Percentiles rank a stretch among this genome's conserved stretches.
These are phyloP conservation scores for Candida nanaspora DNA, from an alignment of 805 yeast species.

Conservation along the genomic window DNA sequence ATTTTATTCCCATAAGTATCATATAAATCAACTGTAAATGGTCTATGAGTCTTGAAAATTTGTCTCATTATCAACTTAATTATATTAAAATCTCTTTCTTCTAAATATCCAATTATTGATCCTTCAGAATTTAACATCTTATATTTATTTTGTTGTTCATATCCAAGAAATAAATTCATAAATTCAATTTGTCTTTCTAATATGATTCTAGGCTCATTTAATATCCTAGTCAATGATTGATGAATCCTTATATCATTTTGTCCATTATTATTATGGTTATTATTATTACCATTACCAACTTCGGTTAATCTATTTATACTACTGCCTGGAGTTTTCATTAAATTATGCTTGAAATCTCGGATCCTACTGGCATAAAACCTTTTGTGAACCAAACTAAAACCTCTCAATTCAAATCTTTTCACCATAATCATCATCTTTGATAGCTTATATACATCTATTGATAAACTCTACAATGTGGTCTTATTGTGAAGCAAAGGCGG, in stretches of 20 bases:
- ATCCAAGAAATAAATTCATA: slow-evolving; percentile 81
- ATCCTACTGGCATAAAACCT: too few relatives aligned
- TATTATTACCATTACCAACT: background rate
- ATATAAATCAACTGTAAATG: slow-evolving; percentile 68
- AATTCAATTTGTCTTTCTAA: slow-evolving; percentile 84
- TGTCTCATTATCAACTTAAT: slow-evolving; percentile 73
- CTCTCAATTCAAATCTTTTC: too few relatives aligned
- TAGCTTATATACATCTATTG: too few relatives aligned
- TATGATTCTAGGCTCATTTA: slow-evolving; percentile 77
- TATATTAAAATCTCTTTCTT: slow-evolving; percentile 72
- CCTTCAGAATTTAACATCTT: slow-evolving; percentile 69
- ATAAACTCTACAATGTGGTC: too few relatives aligned
- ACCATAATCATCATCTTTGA: too few relatives aligned
- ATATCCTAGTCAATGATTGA: slow-evolving; percentile 26
- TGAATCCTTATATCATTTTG: background rate
- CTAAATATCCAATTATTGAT: slow-evolving; percentile 67
- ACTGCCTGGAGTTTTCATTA: background rate
- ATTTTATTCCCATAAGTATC: slow-evolving; percentile 55
- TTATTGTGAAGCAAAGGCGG: too few relatives aligned
- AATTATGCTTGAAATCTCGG: too few relatives aligned
- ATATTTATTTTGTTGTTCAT: slow-evolving; percentile 86
- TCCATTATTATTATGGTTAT: background rate
- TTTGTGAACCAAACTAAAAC: too few relatives aligned
- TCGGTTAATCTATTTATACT: background rate
- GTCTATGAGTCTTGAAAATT: slow-evolving; percentile 77